These are phyloP conservation scores for Xylona heveae DNA, from an alignment of 495 filamentous ascomycete species.

Conservation along the genomic window DNA sequence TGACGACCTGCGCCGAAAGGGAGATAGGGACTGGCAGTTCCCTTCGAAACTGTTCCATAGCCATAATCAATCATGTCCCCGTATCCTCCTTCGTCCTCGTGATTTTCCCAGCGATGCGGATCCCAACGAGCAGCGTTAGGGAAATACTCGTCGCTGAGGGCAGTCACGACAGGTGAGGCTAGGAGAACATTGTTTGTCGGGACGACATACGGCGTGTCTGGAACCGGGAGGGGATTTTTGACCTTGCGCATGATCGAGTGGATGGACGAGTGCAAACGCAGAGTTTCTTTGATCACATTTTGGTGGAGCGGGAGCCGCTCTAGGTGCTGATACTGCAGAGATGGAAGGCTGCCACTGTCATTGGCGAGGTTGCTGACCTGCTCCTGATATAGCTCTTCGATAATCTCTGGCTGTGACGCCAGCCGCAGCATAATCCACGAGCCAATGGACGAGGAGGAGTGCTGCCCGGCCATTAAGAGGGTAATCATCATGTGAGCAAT, in stretches of 20 bases:
- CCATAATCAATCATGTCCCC: constrained; percentile 55
- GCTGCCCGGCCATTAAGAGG: constrained; percentile 73
- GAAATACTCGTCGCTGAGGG: constrained; percentile 50
- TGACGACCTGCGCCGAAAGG: constrained; percentile 34
- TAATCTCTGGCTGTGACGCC: constrained; percentile 46
- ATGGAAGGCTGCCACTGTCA: constrained; percentile 36
- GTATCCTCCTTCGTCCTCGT: constrained; percentile 28
- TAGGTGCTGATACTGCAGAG: constrained; percentile 44
- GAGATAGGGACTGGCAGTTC: constrained; percentile 30
- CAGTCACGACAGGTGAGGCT: constrained; percentile 59
- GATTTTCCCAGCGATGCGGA: constrained; percentile 61
- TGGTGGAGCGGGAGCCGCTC: constrained; percentile 46
- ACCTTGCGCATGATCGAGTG: constrained; percentile 75
- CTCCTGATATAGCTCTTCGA: constrained; percentile 58
- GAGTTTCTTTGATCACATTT: constrained; percentile 57
- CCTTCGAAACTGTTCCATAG: constrained; percentile 26
- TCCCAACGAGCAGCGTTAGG: constrained; percentile 63
- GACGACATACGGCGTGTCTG: constrained; percentile 58
- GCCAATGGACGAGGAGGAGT: constrained; percentile 64
- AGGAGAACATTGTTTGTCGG: constrained; percentile 58
- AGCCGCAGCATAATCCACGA: constrained; percentile 68
- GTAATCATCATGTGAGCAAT: constrained; percentile 87
- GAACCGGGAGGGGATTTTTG: constrained; percentile 55
- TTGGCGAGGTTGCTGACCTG: constrained; percentile 40
- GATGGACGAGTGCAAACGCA: constrained; percentile 62